Evolutionary conservation across 306 rosid species (phyloP).

Genomic region (Herpetospermum pedunculosum): DNA sequence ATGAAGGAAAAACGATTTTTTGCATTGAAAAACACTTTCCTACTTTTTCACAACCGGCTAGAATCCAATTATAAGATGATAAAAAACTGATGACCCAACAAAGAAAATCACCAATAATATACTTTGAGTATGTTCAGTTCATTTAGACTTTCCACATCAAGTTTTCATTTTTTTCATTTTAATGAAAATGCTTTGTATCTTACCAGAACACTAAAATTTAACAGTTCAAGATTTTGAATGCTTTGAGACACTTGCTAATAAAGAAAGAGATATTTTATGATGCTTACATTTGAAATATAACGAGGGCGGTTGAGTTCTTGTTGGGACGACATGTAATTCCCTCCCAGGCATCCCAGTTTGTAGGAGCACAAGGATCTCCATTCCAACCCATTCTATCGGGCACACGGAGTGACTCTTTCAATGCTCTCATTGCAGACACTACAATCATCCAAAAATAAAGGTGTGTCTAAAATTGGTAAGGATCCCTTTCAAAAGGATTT

Average conservation of each 20-base stretch:
- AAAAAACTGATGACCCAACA: neutral
- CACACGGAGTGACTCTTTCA: constrained; percentile 73
- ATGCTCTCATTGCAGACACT: constrained; percentile 72
- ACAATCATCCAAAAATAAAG: constrained; percentile 12
- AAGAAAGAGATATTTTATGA: neutral
- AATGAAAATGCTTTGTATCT: neutral
- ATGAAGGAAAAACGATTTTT: neutral
- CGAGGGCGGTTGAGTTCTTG: constrained; percentile 42
- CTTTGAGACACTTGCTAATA: neutral
- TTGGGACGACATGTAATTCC: constrained; percentile 75
- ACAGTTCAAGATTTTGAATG: neutral
- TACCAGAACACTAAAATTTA: neutral
- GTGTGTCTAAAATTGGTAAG: neutral
- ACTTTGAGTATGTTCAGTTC: neutral
- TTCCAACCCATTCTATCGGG: constrained; percentile 99
- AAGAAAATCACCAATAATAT: neutral
- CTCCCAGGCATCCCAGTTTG: constrained; percentile 97
- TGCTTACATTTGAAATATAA: constrained; percentile 77
- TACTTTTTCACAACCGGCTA: neutral
- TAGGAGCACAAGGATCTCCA: constrained; percentile 99
- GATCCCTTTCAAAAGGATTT: neutral
- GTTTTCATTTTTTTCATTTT: neutral
- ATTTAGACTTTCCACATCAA: neutral
- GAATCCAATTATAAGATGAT: neutral
- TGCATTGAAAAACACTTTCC: neutral